Base-by-base conservation (phyloP, 2,329 filamentous ascomycete genomes). In the Sclerotinia spermophila region DNA sequence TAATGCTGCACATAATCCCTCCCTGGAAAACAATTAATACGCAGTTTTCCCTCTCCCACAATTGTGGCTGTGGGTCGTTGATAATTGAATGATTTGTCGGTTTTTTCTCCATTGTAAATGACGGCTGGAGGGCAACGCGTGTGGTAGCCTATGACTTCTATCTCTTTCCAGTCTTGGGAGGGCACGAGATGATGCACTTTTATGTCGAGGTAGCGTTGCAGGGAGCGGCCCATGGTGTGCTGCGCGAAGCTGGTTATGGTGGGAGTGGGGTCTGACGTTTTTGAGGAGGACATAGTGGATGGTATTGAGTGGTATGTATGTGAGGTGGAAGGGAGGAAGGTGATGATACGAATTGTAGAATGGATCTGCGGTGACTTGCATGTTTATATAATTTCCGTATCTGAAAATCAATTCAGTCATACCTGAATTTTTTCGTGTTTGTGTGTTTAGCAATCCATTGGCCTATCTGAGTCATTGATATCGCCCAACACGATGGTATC, bases 11-110 rank as follows among this genome's bases (percentile, higher is more conserved):
- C 44, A 11, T 64, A 64, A 17, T 64, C 61, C 35, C 27, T 6
- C 7, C 61, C 61, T 15, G 61, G 61, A 11, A 64, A 64, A 35
- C 61, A 64, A 48, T 38, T 64, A 30, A 64, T 64, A 44, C 44
- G 42, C 2, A 64, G 1, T 27, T 27, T 64, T n/a, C 45, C 44
- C 13, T 3, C 30, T 24, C 2, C 30, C 0, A 51, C 13, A 2
- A 51, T 64, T 6, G 44, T 64, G 3, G 61, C 61, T 1, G 61
- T 64, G 44, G 61, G 61, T 48, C 61, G 61, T 27, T 64, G 61
- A 33, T 15, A n/a, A 8, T 64, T 64, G 5, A 64, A 64, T 1
- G 30, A 10, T 64, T 64, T 64, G 5, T 38, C 61, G 13, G 17
- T 51, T 13, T 64, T 64, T 38, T 64, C 61, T 0, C 17, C 10